Evolutionary conservation across 2,329 filamentous ascomycete genomes (phyloP).

Genomic region (Talaromyces sp.): DNA sequence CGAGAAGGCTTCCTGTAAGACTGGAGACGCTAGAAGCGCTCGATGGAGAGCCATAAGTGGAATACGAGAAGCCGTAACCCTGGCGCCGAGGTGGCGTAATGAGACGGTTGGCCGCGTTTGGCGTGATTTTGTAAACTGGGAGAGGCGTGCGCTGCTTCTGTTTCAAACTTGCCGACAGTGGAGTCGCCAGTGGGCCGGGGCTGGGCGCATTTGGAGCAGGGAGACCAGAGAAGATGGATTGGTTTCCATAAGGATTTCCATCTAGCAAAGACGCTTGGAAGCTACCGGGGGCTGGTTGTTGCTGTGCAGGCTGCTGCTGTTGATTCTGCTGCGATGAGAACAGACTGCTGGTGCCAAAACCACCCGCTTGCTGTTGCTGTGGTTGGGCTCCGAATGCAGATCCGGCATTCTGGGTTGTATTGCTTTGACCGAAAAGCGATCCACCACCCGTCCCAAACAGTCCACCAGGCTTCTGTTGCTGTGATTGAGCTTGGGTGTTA

Average conservation of each 20-base stretch:
- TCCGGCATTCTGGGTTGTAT: conserved; percentile 24
- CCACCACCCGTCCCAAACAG: conserved; percentile 46
- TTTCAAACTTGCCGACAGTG: conserved; percentile 70
- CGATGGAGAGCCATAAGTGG: conserved; percentile 78
- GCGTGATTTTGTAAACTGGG: conserved; percentile 82
- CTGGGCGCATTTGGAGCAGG: conserved; percentile 57
- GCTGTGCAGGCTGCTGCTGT: conserved; percentile 45
- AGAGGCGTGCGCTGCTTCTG: conserved; percentile 72
- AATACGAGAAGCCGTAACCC: conserved; percentile 89
- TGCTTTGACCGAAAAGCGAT: conserved; percentile 41
- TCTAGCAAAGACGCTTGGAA: conserved; percentile 77
- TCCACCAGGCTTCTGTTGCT: conserved; percentile 48
- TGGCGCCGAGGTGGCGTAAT: conserved; percentile 74
- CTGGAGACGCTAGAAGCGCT: conserved; percentile 64
- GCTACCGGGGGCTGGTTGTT: conserved; percentile 44
- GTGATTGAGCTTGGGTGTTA: conserved; percentile 43
- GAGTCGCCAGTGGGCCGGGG: conserved; percentile 86
- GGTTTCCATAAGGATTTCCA: conserved; percentile 82
- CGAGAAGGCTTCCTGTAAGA: conserved; percentile 59
- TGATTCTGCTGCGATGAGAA: conserved; percentile 52
- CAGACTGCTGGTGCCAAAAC: conserved; percentile 36
- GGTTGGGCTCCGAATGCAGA: conserved; percentile 54
- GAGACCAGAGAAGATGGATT: conserved; percentile 76
- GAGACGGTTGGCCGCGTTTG: conserved; percentile 70
- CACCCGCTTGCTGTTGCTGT: conserved; percentile 28